A percentile compares a stretch with the other conserved stretches of the same genome.
phyloP scores from a whole-genome alignment of 1,139 yeast genomes.

The Saccharomyces pastorianus region DNA sequence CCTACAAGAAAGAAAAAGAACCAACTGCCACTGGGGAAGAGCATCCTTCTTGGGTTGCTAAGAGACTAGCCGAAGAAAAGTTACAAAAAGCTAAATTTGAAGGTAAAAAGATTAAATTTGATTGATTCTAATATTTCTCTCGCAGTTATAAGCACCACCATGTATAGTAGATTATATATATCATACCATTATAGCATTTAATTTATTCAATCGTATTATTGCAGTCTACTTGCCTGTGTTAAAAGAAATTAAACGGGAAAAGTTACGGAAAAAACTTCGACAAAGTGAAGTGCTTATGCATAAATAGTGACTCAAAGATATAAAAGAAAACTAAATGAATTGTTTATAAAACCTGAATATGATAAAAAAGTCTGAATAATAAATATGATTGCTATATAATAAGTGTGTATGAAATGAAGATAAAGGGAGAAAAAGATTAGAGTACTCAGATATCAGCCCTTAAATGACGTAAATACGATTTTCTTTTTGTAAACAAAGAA shows the following conservation, averaged over 20 bases:
- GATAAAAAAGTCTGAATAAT: neutral
- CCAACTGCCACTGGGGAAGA: conserved; percentile 28
- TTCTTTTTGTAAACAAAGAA: neutral
- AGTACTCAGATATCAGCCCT: neutral
- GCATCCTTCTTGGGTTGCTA: conserved; percentile 98
- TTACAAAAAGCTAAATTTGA: conserved; percentile 56
- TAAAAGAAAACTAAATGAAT: neutral
- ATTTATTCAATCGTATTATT: neutral
- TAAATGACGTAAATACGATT: neutral
- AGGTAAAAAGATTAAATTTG: conserved; percentile 78
- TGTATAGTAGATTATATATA: too few relatives aligned
- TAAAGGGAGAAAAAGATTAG: neutral
- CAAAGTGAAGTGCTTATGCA: too few relatives aligned
- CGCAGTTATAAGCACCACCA: too few relatives aligned
- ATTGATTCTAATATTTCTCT: conserved; percentile 7
- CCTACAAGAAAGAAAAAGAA: conserved; percentile 4
- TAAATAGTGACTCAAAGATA: too few relatives aligned
- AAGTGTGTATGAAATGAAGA: neutral
- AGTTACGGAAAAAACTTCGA: neutral
- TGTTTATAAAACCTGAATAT: conserved; percentile 1
- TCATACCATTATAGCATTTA: neutral
- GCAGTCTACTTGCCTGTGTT: too few relatives aligned
- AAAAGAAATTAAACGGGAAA: neutral
- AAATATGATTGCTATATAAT: neutral
- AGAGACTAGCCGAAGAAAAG: conserved; percentile 60